phyloP scores from a whole-genome alignment of 176 grass and related monocot genomes.

The Carex cristatella region DNA sequence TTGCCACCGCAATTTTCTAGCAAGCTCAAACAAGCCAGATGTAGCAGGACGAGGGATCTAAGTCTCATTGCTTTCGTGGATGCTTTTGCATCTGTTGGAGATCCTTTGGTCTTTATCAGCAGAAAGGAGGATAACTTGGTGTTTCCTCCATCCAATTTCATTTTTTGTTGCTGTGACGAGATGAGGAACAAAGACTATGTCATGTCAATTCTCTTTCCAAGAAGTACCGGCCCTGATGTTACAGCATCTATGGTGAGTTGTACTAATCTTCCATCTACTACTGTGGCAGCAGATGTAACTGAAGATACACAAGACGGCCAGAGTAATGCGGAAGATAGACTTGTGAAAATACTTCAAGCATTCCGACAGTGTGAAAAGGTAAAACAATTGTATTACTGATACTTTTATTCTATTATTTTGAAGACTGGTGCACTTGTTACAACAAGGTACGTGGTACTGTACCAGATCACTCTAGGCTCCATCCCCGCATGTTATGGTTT shows the following conservation, averaged over 20 bases:
- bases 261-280: background rate
- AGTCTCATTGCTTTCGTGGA: slow-evolving; percentile 37
- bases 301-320: too few species aligned
- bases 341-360: background rate
- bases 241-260: background rate
- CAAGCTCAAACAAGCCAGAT: slow-evolving; percentile 14
- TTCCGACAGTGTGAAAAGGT: background rate
- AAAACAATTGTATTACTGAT: background rate
- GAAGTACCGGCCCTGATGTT: background rate
- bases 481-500: background rate
- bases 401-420: background rate
- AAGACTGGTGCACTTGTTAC: background rate
- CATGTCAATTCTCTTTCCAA: slow-evolving; percentile 30
- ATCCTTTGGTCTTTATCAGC: slow-evolving; percentile 51
- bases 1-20: slow-evolving; percentile 36
- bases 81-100: slow-evolving; percentile 43
- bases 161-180: slow-evolving; percentile 22
- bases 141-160: slow-evolving; percentile 21
- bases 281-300: background rate
- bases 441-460: background rate
- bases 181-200: slow-evolving; percentile 32
- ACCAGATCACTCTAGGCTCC: background rate
- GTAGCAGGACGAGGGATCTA: background rate
- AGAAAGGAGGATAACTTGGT: background rate
- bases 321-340: background rate